phyloP scores from a whole-genome alignment of 2,329 filamentous ascomycete genomes.

The Xylariaceae sp. region DNA sequence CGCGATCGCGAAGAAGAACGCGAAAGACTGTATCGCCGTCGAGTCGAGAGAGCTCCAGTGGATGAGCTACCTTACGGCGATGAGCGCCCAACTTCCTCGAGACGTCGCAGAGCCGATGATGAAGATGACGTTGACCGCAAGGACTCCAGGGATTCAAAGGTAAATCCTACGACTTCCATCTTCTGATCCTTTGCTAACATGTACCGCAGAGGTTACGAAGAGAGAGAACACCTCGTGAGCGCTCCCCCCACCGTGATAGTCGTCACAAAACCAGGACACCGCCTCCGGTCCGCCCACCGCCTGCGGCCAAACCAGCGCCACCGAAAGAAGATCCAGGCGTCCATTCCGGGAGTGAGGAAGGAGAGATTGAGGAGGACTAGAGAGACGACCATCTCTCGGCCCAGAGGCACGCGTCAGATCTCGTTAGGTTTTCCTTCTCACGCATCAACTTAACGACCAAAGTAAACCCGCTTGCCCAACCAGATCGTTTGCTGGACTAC shows the following conservation, averaged over 20 bases:
- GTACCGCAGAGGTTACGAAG: slow-evolving; percentile 45
- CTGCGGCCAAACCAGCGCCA: no score
- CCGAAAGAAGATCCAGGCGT: slow-evolving; percentile 52
- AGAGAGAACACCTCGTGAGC: slow-evolving; percentile 53
- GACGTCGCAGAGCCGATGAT: slow-evolving; percentile 72
- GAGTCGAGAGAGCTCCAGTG: slow-evolving; percentile 58
- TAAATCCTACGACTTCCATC: slow-evolving; percentile 24
- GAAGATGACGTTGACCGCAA: slow-evolving; percentile 62
- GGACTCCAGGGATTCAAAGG: slow-evolving; percentile 62
- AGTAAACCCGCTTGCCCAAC: no score
- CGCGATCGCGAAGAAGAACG: slow-evolving; percentile 84
- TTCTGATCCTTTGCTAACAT: no score
- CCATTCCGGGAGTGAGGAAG: slow-evolving; percentile 89
- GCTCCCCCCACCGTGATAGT: slow-evolving; percentile 50
- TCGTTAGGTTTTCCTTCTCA: no score
- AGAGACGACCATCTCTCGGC: no score
- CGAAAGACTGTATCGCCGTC: slow-evolving; percentile 79
- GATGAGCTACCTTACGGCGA: slow-evolving; percentile 92
- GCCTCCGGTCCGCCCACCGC: slow-evolving; percentile 28
- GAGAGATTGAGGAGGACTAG: slow-evolving; percentile 86
- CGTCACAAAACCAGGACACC: slow-evolving; percentile 52
- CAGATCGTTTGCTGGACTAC: no score
- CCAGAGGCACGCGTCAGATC: no score
- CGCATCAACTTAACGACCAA: no score
- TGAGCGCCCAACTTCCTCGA: slow-evolving; percentile 54